Percentiles rank a stretch among this genome's conserved stretches.
Conservation (phyloP, 2,329 filamentous ascomycete species). For the Alternaria brassicicola region DNA sequence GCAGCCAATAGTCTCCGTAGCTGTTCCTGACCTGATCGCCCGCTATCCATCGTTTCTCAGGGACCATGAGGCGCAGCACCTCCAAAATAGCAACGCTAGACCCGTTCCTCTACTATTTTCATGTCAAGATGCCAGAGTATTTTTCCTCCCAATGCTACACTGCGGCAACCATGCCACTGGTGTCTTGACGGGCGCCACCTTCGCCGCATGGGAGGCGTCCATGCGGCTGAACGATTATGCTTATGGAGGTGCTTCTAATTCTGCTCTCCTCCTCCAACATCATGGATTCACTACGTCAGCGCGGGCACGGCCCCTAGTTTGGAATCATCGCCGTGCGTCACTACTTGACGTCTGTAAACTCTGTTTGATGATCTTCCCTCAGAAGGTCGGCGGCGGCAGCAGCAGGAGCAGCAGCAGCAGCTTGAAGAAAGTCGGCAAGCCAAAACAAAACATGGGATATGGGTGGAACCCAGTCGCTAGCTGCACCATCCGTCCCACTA, state of each 20-base stretch:
- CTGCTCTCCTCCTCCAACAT: conserved; percentile 20
- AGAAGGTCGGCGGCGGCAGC: background rate
- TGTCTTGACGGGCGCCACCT: conserved; percentile 14
- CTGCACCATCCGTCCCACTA: conserved; percentile 9
- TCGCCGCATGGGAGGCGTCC: conserved; percentile 15
- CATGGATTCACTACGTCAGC: conserved; percentile 28
- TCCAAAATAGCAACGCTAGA: conserved; percentile 45
- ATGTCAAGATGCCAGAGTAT: conserved; percentile 16
- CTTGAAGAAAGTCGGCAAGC: background rate
- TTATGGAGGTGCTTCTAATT: conserved; percentile 23
- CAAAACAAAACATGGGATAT: conserved; percentile 2
- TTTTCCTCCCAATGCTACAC: conserved; percentile 25
- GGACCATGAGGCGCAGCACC: conserved; percentile 40
- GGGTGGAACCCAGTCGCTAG: conserved; percentile 1
- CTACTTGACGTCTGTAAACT: conserved; percentile 10
- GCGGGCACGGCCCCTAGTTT: conserved; percentile 7
- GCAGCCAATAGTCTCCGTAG: conserved; percentile 29
- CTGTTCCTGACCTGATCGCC: conserved; percentile 45
- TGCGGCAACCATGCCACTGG: conserved; percentile 20
- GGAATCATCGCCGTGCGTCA: conserved; percentile 23
- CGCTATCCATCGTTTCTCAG: conserved; percentile 30
- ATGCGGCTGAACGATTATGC: background rate
- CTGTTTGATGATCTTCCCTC: background rate
- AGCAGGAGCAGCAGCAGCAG: no score
- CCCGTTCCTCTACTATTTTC: conserved; percentile 24